Conservation (phyloP, 2,329 filamentous ascomycete genomes). For the Lachnellula arida region DNA sequence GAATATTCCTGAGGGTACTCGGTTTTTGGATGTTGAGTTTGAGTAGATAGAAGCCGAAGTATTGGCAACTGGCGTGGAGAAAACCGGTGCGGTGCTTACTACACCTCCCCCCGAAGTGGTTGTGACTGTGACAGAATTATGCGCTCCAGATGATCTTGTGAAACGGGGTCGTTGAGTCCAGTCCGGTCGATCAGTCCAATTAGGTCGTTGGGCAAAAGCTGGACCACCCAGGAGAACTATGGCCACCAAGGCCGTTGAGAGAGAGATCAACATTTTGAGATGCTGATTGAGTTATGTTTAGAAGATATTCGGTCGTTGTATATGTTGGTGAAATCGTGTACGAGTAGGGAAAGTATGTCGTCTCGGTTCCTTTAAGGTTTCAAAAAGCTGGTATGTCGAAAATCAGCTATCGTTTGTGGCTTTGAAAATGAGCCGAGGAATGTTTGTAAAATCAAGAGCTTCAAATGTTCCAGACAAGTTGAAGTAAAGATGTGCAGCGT, state of each 20-base stretch:
- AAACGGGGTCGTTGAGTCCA: background rate
- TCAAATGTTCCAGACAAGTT: background rate
- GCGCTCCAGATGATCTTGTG: no score
- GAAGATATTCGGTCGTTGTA: background rate
- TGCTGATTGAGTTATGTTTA: background rate
- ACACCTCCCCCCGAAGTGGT: background rate
- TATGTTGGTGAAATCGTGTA: background rate
- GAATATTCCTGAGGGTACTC: conserved; percentile 11
- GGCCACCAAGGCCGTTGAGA: conserved; percentile 17
- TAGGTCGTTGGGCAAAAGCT: conserved; percentile 9
- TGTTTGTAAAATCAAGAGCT: background rate
- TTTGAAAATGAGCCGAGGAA: background rate
- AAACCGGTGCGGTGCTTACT: conserved; percentile 12
- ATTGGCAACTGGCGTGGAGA: conserved; percentile 11
- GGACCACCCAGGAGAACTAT: conserved; percentile 15
- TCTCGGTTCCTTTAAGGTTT: background rate
- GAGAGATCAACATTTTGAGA: conserved; percentile 19
- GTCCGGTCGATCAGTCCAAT: conserved; percentile 1
- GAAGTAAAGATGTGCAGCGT: background rate
- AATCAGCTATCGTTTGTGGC: background rate
- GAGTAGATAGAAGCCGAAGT: conserved; percentile 7
- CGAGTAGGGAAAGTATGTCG: conserved; percentile 5
- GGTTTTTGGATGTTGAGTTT: conserved; percentile 2
- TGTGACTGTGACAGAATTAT: background rate
- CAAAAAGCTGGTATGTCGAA: background rate